Conservation (phyloP, 202 grass and related monocot species). For the Carex sylvatica region DNA sequence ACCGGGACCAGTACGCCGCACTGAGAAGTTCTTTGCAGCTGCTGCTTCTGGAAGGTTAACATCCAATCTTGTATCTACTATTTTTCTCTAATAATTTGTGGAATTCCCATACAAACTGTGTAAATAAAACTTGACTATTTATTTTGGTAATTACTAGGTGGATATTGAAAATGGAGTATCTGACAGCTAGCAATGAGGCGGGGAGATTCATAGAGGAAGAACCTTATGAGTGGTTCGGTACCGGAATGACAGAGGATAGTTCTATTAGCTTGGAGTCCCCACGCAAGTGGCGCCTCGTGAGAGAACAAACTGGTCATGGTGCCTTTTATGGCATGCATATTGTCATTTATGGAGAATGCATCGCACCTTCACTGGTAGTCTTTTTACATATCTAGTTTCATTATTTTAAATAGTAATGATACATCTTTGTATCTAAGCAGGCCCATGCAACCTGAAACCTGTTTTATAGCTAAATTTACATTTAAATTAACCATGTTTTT, state of each 20-base stretch:
- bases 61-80: neutral
- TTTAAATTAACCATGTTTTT: neutral
- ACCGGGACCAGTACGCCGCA: conserved; percentile 60
- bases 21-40: conserved; percentile 93
- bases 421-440: neutral
- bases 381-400: conserved; percentile 16
- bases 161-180: conserved; percentile 81
- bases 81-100: neutral
- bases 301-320: conserved; percentile 67
- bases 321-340: conserved; percentile 75
- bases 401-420: neutral
- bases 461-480: neutral
- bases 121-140: neutral
- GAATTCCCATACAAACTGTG: neutral
- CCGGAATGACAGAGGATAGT: conserved; percentile 55
- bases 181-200: conserved; percentile 58
- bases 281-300: conserved; percentile 66
- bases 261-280: conserved; percentile 82
- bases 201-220: conserved; percentile 67
- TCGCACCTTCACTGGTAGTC: conserved; percentile 58
- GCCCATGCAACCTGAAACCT: neutral
- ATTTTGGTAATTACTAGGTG: conserved; percentile 42
- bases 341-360: conserved; percentile 63
- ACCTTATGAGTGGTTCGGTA: conserved; percentile 69
- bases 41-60: conserved; percentile 73